Percentiles rank a stretch among this genome's conserved stretches.
phyloP scores from a whole-genome alignment of 192 early-diverging fungal species.

The Mortierella hygrophila region DNA sequence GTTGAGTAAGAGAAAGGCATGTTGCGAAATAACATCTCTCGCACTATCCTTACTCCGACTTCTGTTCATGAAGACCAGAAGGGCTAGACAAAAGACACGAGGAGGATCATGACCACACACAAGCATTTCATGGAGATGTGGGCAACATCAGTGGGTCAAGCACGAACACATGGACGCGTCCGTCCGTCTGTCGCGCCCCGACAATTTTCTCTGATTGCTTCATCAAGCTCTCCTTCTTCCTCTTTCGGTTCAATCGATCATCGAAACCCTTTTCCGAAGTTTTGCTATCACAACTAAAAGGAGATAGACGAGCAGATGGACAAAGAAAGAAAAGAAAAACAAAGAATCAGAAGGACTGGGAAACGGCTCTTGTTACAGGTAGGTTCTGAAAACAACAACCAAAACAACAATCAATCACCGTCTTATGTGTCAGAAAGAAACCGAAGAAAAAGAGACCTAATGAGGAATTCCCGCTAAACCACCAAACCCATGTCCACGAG shows the following conservation, averaged over 20 bases:
- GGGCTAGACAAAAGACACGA: background rate
- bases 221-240: background rate
- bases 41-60: background rate
- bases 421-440: background rate
- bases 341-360: background rate
- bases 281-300: background rate
- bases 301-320: background rate
- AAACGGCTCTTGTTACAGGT: background rate
- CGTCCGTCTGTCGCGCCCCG: background rate
- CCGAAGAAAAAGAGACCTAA: background rate
- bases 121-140: background rate
- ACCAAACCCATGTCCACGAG: conserved; percentile 8
- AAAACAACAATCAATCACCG: background rate
- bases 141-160: background rate
- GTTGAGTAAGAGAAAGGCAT: too few relatives aligned
- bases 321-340: too few relatives aligned
- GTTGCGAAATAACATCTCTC: background rate
- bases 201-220: too few relatives aligned
- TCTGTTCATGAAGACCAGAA: background rate
- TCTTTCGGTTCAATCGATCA: background rate
- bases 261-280: background rate
- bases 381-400: too few relatives aligned
- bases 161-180: background rate
- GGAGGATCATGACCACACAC: background rate
- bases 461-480: background rate